Conservation (phyloP, 2,329 filamentous ascomycete genomes). For the Lasiodiplodia citricola region DNA sequence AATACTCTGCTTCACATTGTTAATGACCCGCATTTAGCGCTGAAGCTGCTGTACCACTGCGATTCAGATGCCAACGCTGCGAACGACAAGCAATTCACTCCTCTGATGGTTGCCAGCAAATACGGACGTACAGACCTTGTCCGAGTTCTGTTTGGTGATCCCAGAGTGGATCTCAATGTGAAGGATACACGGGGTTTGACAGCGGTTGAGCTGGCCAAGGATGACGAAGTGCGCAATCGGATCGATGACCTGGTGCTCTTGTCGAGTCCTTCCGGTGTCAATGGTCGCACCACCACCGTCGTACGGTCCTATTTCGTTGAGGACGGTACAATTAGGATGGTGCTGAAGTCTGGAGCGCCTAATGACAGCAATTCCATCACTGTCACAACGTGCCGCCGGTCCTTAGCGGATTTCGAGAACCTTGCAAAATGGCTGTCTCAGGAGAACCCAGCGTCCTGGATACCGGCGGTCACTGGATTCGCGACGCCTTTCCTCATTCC, state of each 20-base stretch:
- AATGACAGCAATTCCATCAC: conserved; percentile 83
- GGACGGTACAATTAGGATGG: conserved; percentile 88
- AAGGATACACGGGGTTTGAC: conserved; percentile 88
- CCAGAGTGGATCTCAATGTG: conserved; percentile 82
- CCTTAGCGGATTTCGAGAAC: conserved; percentile 88
- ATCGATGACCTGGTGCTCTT: conserved; percentile 94
- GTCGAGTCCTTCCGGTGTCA: conserved; percentile 66
- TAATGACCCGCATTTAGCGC: conserved; percentile 78
- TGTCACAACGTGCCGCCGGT: conserved; percentile 90
- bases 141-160: conserved; percentile 82
- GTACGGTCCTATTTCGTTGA: conserved; percentile 97
- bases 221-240: conserved; percentile 94
- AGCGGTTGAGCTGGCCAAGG: conserved; percentile 94
- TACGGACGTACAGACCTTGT: conserved; percentile 96
- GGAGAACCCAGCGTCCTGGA: conserved; percentile 95
- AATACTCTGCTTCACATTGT: conserved; percentile 97
- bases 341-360: conserved; percentile 91
- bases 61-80: conserved; percentile 96
- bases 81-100: conserved; percentile 93
- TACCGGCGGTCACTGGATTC: conserved; percentile 77
- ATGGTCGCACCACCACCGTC: conserved; percentile 86
- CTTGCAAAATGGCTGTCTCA: conserved; percentile 80
- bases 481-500: conserved; percentile 92
- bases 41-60: conserved; percentile 78
- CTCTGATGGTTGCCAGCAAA: conserved; percentile 97